A percentile compares a stretch with the other conserved stretches of the same genome.
Conservation (phyloP, 2,329 filamentous ascomycete species). For the Alternaria postmessia region DNA sequence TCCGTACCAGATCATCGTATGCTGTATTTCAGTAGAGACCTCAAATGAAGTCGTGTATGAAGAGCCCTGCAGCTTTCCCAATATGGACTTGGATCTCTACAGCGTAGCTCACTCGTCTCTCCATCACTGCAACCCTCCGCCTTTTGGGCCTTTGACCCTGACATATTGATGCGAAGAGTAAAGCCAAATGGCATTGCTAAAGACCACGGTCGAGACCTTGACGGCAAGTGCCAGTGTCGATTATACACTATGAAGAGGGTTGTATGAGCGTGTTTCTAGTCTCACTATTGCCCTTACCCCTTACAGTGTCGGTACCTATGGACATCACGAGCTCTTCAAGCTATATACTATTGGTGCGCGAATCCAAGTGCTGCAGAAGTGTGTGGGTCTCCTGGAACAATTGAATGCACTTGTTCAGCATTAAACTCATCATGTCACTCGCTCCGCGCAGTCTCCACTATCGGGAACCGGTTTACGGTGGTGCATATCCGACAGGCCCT, state of each 20-base stretch:
- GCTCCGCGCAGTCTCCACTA: constrained; percentile 6
- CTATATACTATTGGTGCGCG: not conserved
- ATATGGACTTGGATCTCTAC: too few species aligned
- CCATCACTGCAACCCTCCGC: too few species aligned
- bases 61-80: too few species aligned
- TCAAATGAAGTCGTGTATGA: too few species aligned
- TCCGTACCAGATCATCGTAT: too few species aligned
- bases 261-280: not conserved
- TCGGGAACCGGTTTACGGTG: not conserved
- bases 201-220: not conserved
- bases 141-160: not conserved
- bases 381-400: constrained; percentile 1
- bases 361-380: constrained; percentile 1
- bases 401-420: not conserved
- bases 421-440: not conserved
- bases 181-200: not conserved
- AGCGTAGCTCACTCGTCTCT: not conserved
- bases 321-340: constrained; percentile 4
- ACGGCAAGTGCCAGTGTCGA: not conserved
- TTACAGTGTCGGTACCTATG: constrained; percentile 7
- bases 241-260: not conserved
- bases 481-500: not conserved
- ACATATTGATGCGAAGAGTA: not conserved
- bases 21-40: too few species aligned
- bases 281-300: not conserved